Base-by-base conservation (phyloP, 306 rosid species). In the Psophocarpus tetragonolobus region DNA sequence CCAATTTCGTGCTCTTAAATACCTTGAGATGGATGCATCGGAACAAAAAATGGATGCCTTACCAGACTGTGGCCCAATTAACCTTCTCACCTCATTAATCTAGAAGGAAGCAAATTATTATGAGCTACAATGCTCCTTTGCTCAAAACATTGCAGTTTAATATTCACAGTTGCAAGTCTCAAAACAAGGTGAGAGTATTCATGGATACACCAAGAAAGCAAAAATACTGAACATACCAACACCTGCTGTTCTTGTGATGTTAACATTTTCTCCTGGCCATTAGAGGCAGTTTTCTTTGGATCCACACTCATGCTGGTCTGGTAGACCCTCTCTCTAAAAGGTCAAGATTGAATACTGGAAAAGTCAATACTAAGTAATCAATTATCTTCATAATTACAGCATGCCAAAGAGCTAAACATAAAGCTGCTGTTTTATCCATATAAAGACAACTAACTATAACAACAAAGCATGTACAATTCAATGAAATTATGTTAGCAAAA, bases 1-100 rank as follows among this genome's bases (percentile, higher is more conserved):
- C 97, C 99, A 92, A 86, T 86, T 89, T 15, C 97, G 86, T 60
- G 99, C 97, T 69, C 82, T 85, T 36, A 95, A 79, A 77, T 95
- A 75, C 83, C 98, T 88, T 20, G 88, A 42, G 72, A 95, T 88
- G 80, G 88, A 87, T 71, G 90, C 87, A 73, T 90, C 96, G 38
- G 97, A 91, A 84, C 97, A 92, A 77, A 88, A 95, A 53, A 88
- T 39, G 21, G 87, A 85, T 57, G 88, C 81, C 83, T 81, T 91
- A 41, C 85, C 93, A 0, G 97, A 81, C 81, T 89, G 74, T 27
- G 89, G 82, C 50, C 96, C 96, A 32, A 92, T 68, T 82, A 89
- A 78, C 87, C 70, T 88, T 70, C 87, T 90, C 78, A 95, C 85
- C 85, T 95, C 97, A n/a, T 80, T 76, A 64, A 95, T 71, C 98